Percentiles rank a stretch among this genome's conserved stretches.
Evolutionary conservation across 139 green algal genomes (phyloP).

Genomic region (Diplosphaera chodatii): DNA sequence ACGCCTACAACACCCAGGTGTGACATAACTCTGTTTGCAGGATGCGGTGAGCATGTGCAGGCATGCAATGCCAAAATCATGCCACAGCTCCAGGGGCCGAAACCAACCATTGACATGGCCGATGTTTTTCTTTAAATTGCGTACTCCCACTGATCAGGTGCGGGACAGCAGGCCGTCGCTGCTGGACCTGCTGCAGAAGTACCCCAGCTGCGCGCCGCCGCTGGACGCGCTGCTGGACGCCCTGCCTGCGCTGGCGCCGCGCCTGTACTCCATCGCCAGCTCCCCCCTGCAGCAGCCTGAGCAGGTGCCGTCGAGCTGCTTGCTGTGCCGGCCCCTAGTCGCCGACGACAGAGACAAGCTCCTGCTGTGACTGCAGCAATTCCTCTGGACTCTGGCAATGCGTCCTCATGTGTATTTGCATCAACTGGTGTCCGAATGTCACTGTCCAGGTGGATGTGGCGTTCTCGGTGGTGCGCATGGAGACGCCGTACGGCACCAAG

Average conservation of each 20-base stretch:
- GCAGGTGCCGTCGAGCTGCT: neutral
- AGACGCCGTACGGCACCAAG: neutral
- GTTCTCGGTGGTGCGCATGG: slow-evolving; percentile 58
- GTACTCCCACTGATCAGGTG: too few relatives aligned
- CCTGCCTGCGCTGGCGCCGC: slow-evolving; percentile 65
- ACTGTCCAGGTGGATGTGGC: slow-evolving; percentile 49
- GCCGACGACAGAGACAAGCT: too few relatives aligned
- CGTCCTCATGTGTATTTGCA: too few relatives aligned
- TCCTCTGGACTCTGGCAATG: too few relatives aligned
- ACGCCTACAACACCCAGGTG: slow-evolving; percentile 29
- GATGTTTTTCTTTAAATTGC: too few relatives aligned
- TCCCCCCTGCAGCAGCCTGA: slow-evolving; percentile 20
- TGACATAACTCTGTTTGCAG: neutral
- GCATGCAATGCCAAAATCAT: too few relatives aligned
- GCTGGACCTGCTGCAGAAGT: slow-evolving; percentile 71
- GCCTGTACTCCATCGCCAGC: slow-evolving; percentile 86
- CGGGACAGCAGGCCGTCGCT: slow-evolving; percentile 50
- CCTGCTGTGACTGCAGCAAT: too few relatives aligned
- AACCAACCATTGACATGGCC: too few relatives aligned
- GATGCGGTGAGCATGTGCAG: too few relatives aligned
- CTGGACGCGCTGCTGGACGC: slow-evolving; percentile 75
- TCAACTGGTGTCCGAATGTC: too few relatives aligned
- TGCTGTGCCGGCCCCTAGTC: too few relatives aligned
- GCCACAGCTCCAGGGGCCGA: too few relatives aligned
- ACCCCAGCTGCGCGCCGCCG: slow-evolving; percentile 65